Conservation (phyloP, 2,329 filamentous ascomycete species). For the Lecanicillium sp. region DNA sequence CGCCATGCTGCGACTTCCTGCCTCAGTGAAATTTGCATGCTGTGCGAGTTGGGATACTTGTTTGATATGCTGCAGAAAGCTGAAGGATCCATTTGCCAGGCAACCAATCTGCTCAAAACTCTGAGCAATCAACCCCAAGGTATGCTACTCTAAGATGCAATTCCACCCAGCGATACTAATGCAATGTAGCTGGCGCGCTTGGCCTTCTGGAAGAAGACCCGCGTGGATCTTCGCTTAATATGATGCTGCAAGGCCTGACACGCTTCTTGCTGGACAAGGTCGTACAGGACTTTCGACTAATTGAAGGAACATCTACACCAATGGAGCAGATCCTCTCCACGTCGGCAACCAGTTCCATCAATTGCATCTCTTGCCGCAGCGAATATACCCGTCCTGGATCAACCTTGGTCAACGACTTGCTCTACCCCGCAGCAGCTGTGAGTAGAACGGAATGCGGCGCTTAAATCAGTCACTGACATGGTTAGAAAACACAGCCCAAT, state of each 20-base stretch:
- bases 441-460: constrained; percentile 19
- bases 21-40: constrained; percentile 71
- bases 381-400: constrained; percentile 76
- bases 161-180: constrained; percentile 18
- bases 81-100: constrained; percentile 87
- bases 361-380: constrained; percentile 80
- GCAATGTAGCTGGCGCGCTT: constrained; percentile 55
- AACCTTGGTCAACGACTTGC: constrained; percentile 77
- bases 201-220: constrained; percentile 81
- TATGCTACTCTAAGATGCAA: constrained; percentile 24
- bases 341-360: constrained; percentile 64
- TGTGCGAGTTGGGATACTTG: constrained; percentile 91
- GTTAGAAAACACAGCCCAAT: constrained; percentile 41
- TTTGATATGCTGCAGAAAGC: constrained; percentile 99
- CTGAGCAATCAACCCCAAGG: constrained; percentile 78
- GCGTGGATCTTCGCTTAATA: constrained; percentile 64
- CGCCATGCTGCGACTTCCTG: constrained; percentile 85
- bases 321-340: constrained; percentile 72
- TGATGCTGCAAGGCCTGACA: constrained; percentile 80
- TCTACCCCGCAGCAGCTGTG: constrained; percentile 56
- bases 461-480: constrained; percentile 15
- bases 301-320: constrained; percentile 53
- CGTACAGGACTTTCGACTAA: constrained; percentile 65
- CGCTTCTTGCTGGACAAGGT: constrained; percentile 82
- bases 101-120: constrained; percentile 87